Evolutionary conservation across 73 alveolate genomes (phyloP), one percentile per base, ranked within the genome.

Genomic region (Paramecium pentaurelia): DNA sequence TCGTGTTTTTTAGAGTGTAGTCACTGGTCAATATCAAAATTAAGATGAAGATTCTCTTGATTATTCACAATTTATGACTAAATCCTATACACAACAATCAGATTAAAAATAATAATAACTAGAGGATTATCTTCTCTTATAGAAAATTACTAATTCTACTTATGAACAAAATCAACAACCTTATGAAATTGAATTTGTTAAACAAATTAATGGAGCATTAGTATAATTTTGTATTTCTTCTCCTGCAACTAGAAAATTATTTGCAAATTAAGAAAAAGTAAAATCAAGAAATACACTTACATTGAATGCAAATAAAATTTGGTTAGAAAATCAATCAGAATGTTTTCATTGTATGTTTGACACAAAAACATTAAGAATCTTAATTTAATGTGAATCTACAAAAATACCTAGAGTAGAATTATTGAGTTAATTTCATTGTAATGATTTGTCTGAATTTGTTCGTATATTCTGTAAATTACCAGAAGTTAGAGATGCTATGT

Each of bases 251-350:
- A 80, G 91, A 47, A 42, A 20, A 10, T 20, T 28, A 7, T 80
- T 80, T 36, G 38, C 71, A 2, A 80, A 49, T 49, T n/a, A 60
- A 73, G 58, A 73, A 38, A 22, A 80, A 22, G 91, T 80, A 2
- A 80, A 47, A 49, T 25, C 47, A 5, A 80, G 91, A 80, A 28
- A 40, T 6, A 77, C 91, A 9, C 49, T 80, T 20, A 38, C 32
- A 0, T 25, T 18, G 30, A 80, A 80, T 80, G 58, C 71, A 22
- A 80, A 80, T n/a, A 80, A 80, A 45, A 80, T 80, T 22, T 80
- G 91, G 91, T 47, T 80, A 22, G 91, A 80, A 80, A 80, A 80
- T 80, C 51, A 80, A 80, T 25, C 75, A 3, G 91, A 80, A 14
- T 80, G 91, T 18, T 34, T 80, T 44, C 91, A 80, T 80, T 27